These are phyloP conservation scores for Rhizopogon vesiculosus DNA, from an alignment of 768 basidiomycete genomes.

Conservation along the genomic window DNA sequence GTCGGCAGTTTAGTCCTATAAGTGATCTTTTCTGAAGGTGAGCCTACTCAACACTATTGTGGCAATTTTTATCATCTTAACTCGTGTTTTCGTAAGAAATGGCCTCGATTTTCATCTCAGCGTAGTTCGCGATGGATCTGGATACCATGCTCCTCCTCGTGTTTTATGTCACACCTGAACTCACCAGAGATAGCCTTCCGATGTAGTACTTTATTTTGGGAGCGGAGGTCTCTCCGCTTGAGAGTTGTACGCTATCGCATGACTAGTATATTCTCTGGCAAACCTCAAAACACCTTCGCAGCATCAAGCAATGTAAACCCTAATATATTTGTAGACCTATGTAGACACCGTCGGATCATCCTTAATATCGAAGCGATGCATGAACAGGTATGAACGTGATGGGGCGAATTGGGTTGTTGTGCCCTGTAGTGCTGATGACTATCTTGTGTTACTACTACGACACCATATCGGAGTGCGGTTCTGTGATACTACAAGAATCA, in stretches of 20 bases:
- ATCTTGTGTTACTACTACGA: too few relatives aligned
- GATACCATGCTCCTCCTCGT: not conserved
- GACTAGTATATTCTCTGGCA: not conserved
- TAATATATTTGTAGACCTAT: not conserved
- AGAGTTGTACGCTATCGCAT: not conserved
- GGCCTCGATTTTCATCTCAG: not conserved
- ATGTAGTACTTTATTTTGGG: not conserved
- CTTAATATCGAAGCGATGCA: not conserved
- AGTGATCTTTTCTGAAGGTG: not conserved
- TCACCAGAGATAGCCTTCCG: not conserved
- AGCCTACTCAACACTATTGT: not conserved
- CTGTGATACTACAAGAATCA: too few relatives aligned
- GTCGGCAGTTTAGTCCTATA: not conserved
- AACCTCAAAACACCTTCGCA: not conserved
- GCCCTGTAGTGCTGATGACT: too few relatives aligned
- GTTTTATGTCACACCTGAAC: not conserved
- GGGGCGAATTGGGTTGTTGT: too few relatives aligned
- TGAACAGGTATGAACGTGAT: too few relatives aligned
- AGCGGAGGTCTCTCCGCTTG: not conserved
- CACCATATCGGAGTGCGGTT: too few relatives aligned
- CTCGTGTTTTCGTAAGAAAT: not conserved
- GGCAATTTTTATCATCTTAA: not conserved
- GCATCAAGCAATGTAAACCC: not conserved
- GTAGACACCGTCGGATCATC: not conserved
- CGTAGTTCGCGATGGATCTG: not conserved